Evolutionary conservation across 2,329 filamentous ascomycete genomes (phyloP), one percentile per base, ranked within the genome.

Genomic region (Capronia epimyces): DNA sequence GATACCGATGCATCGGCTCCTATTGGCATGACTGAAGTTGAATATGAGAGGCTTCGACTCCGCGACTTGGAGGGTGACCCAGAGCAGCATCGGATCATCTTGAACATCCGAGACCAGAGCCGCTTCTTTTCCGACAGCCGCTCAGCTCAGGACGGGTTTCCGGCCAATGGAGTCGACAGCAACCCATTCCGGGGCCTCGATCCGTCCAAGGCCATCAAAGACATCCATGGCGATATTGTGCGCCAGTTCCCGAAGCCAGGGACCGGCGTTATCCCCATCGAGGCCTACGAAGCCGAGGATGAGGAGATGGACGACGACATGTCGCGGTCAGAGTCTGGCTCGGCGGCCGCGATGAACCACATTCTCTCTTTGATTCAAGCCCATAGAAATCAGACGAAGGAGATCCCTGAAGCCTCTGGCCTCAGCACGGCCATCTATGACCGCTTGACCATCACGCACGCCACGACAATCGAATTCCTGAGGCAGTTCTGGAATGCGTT

Each of bases 401-500:
- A 73, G 36, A 62, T 62, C 2, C 64, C 69, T 6, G 63, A 65
- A 25, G 71, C 71, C 1, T 71, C 68, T 25, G 77, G 75, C 3
- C 67, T 80, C 13, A 73, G 77, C 1, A 58, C 69, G 7, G 61
- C 67, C 2, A 71, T 82, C 1, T 82, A 81, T 58, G 82, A 86
- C 58, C 78, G 78, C 15, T 64, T 87, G n/a, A 76, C 74, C 10
- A 75, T 86, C 49, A 95, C 91, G 0, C 89, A 97, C 66, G 90
- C 90, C 46, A 98, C 93, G 0, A 94, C 89, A 0, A 85, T 87
- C 31, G 93, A 98, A 65, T 98, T 97, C 63, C 74, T 98, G n/a
- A 87, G 91, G 62, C 94, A 97, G 67, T 98, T 98, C 72, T 98
- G 91, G 91, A 79, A 81, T 27, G 83, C 90, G 0, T 98, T 95